These are phyloP conservation scores for Aspergillus amoenus DNA, from an alignment of 2,329 filamentous ascomycete genomes.

Conservation along the genomic window DNA sequence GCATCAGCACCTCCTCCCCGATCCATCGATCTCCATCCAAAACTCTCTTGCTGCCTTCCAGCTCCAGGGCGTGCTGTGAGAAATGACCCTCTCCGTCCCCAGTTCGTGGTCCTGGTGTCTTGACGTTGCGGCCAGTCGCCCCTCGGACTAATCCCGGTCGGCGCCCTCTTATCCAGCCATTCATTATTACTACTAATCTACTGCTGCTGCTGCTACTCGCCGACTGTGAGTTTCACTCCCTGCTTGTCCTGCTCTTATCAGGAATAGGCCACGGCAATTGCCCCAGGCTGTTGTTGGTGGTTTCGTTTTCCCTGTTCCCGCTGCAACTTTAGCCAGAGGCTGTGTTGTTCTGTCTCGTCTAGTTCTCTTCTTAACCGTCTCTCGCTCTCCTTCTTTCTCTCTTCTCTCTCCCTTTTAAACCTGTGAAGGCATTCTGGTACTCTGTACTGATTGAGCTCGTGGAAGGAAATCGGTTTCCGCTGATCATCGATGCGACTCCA, in stretches of 20 bases:
- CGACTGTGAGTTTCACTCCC: neutral
- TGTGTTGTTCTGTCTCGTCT: too few relatives aligned
- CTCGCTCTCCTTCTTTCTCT: neutral
- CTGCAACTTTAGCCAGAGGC: neutral
- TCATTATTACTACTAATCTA: neutral
- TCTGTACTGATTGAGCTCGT: neutral
- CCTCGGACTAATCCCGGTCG: constrained; percentile 7
- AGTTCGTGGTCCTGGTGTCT: neutral
- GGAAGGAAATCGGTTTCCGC: constrained; percentile 9
- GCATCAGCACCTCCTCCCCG: neutral
- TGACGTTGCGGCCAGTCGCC: neutral
- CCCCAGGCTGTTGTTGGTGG: neutral
- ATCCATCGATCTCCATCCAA: constrained; percentile 9
- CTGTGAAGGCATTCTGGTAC: neutral
- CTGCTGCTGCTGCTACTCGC: neutral
- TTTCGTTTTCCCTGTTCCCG: neutral
- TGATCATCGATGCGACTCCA: constrained; percentile 16
- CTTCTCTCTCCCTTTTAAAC: neutral
- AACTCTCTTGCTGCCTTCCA: neutral
- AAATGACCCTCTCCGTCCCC: constrained; percentile 3
- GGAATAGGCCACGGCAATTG: neutral
- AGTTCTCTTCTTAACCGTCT: too few relatives aligned
- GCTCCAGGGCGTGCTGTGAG: neutral
- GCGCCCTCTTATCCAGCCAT: neutral
- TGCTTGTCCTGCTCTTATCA: neutral